Evolutionary conservation across 257 asterid species (phyloP), one percentile per base, ranked within the genome.

Genomic region (Solanum neorickii): DNA sequence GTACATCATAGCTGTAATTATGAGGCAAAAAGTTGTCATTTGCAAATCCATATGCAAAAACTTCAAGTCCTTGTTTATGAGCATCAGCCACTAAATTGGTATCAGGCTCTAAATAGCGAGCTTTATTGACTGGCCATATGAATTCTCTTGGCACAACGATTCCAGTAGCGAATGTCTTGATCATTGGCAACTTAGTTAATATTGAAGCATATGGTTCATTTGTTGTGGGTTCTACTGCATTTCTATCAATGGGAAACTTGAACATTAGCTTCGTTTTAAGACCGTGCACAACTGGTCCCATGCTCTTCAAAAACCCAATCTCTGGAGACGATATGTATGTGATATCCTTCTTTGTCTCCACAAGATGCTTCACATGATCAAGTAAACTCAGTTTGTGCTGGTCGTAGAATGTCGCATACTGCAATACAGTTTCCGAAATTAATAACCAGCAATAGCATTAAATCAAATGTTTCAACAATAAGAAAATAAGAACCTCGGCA

Each of bases 1-100:
- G 87, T 25, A 98, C 99, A 90, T 97, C 99, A 66, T 89, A 96
- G 94, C 99, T 97, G 83, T 94, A 95, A 87, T 97, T 97, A 91
- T 91, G 95, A 90, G 97, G 95, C 49, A 94, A 44, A 42, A 41
- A 87, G 77, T 90, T 78, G 86, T 97, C 99, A 56, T 94, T 97
- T 56, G 98, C 97, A n/a, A 97, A 97, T 60, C 94, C 95, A 13
- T 94, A 90, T 42, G 96, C 97, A 83, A 86, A 97, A 49, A 96
- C 98, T 7, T 93, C 86, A 6, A 96, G 94, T 21, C 99, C 99
- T 37, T 72, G 83, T 87, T 90, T 96, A 87, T 97, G 99, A 72
- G 98, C 97, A 72, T 97, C 98, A 37, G 91, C 90, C 20, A 97
- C 99, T 3, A 95, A 90, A 87, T 21, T 92, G 6, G 98, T 92